phyloP scores from a whole-genome alignment of 345 rosid species.

The Murraya koenigii region DNA sequence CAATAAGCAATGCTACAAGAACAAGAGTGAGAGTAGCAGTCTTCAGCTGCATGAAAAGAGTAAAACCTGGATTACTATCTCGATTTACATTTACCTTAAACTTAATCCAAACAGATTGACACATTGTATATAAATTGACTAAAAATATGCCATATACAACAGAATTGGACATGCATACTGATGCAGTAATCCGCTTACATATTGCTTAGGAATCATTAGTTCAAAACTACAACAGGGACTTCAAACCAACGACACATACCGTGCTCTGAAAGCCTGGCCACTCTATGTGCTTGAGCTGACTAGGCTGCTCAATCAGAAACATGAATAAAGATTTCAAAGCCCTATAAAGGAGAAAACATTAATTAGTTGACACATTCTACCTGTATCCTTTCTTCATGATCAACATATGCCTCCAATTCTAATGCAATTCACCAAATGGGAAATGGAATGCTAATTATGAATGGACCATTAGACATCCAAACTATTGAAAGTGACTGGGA shows the following conservation, averaged over 20 bases:
- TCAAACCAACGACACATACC: conserved; percentile 31
- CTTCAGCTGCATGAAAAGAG: conserved; percentile 54
- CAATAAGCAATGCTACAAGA: conserved; percentile 67
- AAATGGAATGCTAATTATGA: neutral
- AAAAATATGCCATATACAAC: neutral
- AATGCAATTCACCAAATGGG: neutral
- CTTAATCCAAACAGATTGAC: conserved; percentile 1
- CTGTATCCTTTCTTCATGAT: neutral
- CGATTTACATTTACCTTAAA: neutral
- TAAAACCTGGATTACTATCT: neutral
- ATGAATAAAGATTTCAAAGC: conserved; percentile 40
- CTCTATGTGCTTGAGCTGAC: conserved; percentile 79
- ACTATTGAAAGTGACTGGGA: neutral
- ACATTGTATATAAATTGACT: neutral
- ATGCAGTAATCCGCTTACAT: neutral
- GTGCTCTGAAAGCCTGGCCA: conserved; percentile 79
- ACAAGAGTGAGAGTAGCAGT: conserved; percentile 70
- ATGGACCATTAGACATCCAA: neutral
- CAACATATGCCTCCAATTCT: neutral
- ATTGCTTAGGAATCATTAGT: neutral
- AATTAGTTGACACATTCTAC: neutral
- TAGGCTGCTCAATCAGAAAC: conserved; percentile 74
- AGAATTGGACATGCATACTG: neutral
- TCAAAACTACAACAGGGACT: neutral
- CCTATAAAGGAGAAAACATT: conserved; percentile 34